Evolutionary conservation across 2,329 filamentous ascomycete genomes (phyloP).

Genomic region (Aciculosporium take): DNA sequence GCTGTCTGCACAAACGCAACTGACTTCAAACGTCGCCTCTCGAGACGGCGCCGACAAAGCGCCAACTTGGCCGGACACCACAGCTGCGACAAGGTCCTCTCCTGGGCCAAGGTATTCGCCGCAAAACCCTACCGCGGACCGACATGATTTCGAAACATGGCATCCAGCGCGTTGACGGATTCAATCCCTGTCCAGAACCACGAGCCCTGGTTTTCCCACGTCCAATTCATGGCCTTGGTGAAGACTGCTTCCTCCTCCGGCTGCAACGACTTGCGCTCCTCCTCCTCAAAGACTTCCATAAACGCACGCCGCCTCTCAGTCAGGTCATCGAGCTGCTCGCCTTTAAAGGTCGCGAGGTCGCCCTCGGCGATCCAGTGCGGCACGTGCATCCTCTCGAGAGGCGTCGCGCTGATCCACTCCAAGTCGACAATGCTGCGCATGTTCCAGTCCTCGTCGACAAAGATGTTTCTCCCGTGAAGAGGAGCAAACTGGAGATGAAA

Average conservation of each 20-base stretch:
- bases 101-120: neutral
- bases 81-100: neutral
- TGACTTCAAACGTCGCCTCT: too few species aligned
- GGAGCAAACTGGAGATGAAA: conserved; percentile 21
- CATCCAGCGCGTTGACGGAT: neutral
- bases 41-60: too few species aligned
- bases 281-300: neutral
- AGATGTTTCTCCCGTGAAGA: conserved; percentile 22
- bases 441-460: conserved; percentile 18
- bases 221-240: neutral
- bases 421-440: conserved; percentile 17
- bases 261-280: neutral
- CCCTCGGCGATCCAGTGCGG: neutral
- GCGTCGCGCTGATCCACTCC: conserved; percentile 15
- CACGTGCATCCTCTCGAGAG: conserved; percentile 12
- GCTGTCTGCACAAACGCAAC: neutral
- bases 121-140: neutral
- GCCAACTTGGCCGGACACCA: neutral
- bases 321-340: neutral
- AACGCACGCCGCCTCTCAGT: neutral
- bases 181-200: neutral
- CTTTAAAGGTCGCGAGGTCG: neutral
- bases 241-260: neutral
- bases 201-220: neutral
- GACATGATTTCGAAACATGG: neutral